A percentile compares a stretch with the other conserved stretches of the same genome.
Evolutionary conservation across 495 filamentous ascomycete species (phyloP).

Genomic region (Xylaria longipes): DNA sequence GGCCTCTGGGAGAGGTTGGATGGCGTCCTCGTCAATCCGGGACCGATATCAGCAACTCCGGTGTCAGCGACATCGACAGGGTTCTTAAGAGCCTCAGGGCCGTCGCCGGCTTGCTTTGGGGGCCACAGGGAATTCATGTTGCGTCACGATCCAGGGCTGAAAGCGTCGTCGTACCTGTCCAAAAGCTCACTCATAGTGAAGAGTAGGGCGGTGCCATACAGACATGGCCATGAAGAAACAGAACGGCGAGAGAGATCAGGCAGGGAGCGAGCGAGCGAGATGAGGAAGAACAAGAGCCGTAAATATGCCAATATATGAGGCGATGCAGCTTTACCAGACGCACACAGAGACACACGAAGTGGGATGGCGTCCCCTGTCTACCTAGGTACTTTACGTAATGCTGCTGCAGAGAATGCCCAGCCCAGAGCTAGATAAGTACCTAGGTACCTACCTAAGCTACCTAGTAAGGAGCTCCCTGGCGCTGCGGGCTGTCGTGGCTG

Average conservation of each 20-base stretch:
- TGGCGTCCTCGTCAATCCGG: slow-evolving; percentile 27
- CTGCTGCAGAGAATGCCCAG: too few species aligned
- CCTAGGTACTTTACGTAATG: too few species aligned
- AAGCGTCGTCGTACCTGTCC: slow-evolving; percentile 17
- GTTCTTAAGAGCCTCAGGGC: slow-evolving; percentile 32
- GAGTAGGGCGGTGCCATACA: background rate
- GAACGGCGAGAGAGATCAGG: background rate
- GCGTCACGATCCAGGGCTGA: slow-evolving; percentile 24
- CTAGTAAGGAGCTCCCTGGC: background rate
- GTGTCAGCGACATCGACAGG: slow-evolving; percentile 41
- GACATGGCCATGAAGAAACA: background rate
- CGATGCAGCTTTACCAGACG: background rate
- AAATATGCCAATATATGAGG: background rate
- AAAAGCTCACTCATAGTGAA: slow-evolving; percentile 30
- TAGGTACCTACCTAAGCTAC: too few species aligned
- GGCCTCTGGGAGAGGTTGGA: slow-evolving; percentile 35
- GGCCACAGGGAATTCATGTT: slow-evolving; percentile 55
- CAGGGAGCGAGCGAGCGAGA: background rate
- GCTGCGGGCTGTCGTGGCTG: background rate
- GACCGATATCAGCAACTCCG: slow-evolving; percentile 40
- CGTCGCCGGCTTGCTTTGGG: slow-evolving; percentile 42
- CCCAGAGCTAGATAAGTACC: too few species aligned
- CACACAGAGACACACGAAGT: slow-evolving; percentile 3
- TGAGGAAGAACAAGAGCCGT: background rate
- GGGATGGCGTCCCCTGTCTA: too few species aligned